Evolutionary conservation across 176 grass and related monocot genomes (phyloP), one percentile per base, ranked within the genome.

Genomic region (Oryza meyeriana): DNA sequence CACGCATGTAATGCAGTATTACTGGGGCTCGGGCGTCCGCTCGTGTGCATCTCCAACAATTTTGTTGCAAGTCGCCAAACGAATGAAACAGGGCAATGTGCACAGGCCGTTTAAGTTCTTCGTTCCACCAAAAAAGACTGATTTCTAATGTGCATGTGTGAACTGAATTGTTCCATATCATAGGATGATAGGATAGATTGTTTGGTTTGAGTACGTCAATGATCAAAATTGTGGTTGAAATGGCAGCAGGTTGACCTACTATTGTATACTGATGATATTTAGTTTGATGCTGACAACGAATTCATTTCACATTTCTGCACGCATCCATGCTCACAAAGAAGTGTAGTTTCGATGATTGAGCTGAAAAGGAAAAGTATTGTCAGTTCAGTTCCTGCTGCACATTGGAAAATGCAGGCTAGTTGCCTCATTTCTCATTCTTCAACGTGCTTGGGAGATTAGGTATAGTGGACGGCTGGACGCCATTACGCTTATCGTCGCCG

Each of bases 31-130:
- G 32, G 47, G 57, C 26, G 10, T 44, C 33, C 80, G 74, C 67
- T 42, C 80, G 81, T 79, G 35, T 88, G 66, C 75, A 33, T 40
- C 85, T 29, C 79, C 29, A 61, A 40, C n/a, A 41, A 59, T 4
- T 31, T 82, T 64, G 72, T n/a, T 20, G 38, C 18, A 63, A 47
- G 30, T 47, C 30, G 50, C 52, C 26, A 69, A 39, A 29, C 52
- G 1, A 64, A 76, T 25, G 24, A 6, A 28, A 66, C 13, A 13
- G n/a, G 22, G 20, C 1, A 10, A n/a, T 69, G 66, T 58, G 52
- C 52, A 58, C 22, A n/a, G 8, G 9, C 10, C 9, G n/a, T 59
- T 1, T 25, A 25, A 4, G 55, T 10, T 59, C 20, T 10, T 59
- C 22, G 2, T n/a, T 59, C n/a, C 55, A 25, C 55, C 22, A 25